phyloP scores from a whole-genome alignment of 2,329 filamentous ascomycete species.

The Sporothrix mexicana region DNA sequence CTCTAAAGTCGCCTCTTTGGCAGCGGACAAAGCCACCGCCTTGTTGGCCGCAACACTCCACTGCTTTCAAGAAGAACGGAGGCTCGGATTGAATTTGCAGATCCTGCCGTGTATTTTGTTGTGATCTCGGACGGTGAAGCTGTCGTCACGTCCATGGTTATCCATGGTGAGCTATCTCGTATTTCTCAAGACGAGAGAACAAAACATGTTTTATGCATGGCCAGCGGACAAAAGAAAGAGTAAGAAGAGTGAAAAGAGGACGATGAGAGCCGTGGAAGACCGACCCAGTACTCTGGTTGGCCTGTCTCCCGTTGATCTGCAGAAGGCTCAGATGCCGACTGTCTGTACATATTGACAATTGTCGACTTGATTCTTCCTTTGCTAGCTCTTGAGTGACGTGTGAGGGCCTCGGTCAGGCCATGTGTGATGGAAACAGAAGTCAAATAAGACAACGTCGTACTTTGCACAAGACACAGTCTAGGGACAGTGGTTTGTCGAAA shows the following conservation, averaged over 20 bases:
- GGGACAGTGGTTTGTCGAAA: background rate
- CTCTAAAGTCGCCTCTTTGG: background rate
- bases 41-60: background rate
- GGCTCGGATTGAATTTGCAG: no score
- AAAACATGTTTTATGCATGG: constrained; percentile 16
- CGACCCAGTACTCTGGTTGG: background rate
- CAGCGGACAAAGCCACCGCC: background rate
- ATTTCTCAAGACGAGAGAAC: constrained; percentile 6
- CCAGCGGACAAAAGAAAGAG: background rate
- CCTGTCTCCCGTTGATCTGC: background rate
- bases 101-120: no score
- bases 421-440: constrained; percentile 14
- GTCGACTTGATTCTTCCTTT: background rate
- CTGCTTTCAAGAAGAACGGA: no score
- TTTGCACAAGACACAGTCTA: background rate
- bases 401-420: background rate
- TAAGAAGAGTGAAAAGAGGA: background rate
- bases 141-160: background rate
- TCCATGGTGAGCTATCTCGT: constrained; percentile 10
- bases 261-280: background rate
- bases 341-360: no score
- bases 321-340: constrained; percentile 2
- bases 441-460: background rate
- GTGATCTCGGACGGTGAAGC: no score
- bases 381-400: background rate